Base-by-base conservation (phyloP, 768 basidiomycete species). In the Pulveroboletus sp. region DNA sequence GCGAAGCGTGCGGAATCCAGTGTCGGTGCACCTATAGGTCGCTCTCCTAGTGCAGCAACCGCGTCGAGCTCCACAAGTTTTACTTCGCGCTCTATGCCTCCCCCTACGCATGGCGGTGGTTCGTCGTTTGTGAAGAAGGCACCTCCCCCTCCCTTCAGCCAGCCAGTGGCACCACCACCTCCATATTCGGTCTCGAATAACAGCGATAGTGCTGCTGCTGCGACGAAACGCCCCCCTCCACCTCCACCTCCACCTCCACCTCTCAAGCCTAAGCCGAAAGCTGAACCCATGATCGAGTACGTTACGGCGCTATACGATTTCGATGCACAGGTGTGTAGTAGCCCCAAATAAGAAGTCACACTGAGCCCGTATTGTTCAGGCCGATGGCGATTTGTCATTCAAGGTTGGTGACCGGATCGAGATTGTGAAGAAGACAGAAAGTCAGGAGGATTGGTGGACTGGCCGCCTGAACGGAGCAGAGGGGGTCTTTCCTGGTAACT, bases 371-470 rank as follows among this genome's bases (percentile, higher is more conserved):
- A 5, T 45, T 18, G n/a, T 26, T 43, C 56, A 89, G 82, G 89
- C 93, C 36, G 92, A 89, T 0, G 95, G 95, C 2, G 95, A 98
- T 69, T 72, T 98, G 49, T 86, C 85, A 1, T 98, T 98, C 73
- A 82, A 76, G 54, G 80, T 82, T 14, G 95, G 95, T 14, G 94
- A 97, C 68, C 75, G 79, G 57, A 97, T 98, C 67, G 92, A 95
- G 70, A 74, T 98, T 47, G 77, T 96, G 32, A 85, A 93, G 68
- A 81, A 80, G 68, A 84, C 86, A 15, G 80, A 78, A 7, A 93
- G 83, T 60, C 64, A 84, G 26, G 91, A 98, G 64, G 94, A 98
- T 64, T 97, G 94, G 94, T 98, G 95, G 95, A 96, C 93, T 26
- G 94, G 95, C 7, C 78, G 80, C 60, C 46, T 95, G 57, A 83